phyloP scores from a whole-genome alignment of 192 early-diverging fungal genomes.

The Lunasporangiospora selenospora region DNA sequence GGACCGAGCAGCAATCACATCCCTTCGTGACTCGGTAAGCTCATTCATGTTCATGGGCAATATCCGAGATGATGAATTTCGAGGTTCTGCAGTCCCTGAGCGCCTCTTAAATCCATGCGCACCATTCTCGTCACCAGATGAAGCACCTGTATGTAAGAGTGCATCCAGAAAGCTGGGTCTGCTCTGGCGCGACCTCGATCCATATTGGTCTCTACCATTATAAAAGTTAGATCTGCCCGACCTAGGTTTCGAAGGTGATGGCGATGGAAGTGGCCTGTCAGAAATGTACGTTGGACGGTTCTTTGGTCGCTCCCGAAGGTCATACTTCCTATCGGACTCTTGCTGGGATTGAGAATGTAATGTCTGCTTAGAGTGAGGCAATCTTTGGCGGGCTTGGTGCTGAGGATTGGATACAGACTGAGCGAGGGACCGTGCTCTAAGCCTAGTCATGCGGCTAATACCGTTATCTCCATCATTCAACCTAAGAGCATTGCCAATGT shows the following conservation, averaged over 20 bases:
- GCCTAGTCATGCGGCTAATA: conserved; percentile 21
- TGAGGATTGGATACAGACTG: conserved; percentile 15
- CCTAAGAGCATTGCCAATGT: neutral
- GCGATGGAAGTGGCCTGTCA: conserved; percentile 27
- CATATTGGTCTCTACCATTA: conserved; percentile 21
- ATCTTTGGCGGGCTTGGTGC: conserved; percentile 7
- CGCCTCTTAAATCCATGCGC: conserved; percentile 22
- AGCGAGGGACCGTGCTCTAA: conserved; percentile 17
- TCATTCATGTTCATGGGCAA: conserved; percentile 48
- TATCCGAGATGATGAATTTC: conserved; percentile 28
- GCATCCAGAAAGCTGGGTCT: conserved; percentile 25
- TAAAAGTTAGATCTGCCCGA: conserved; percentile 15
- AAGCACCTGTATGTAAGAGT: conserved; percentile 27
- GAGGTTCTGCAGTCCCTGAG: conserved; percentile 11
- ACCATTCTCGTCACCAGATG: conserved; percentile 30
- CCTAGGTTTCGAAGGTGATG: conserved; percentile 30
- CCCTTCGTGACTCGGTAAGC: conserved; percentile 33
- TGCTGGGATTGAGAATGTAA: conserved; percentile 8
- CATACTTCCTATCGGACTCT: conserved; percentile 35
- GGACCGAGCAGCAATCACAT: conserved; percentile 30
- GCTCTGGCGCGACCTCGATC: conserved; percentile 10
- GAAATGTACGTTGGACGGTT: conserved; percentile 39
- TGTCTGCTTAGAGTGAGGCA: conserved; percentile 4
- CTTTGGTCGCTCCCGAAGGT: conserved; percentile 38
- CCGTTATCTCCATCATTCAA: conserved; percentile 14